A percentile compares a stretch with the other conserved stretches of the same genome.
These are phyloP conservation scores for Linum tenue DNA, from an alignment of 345 rosid genomes.

Conservation along the genomic window DNA sequence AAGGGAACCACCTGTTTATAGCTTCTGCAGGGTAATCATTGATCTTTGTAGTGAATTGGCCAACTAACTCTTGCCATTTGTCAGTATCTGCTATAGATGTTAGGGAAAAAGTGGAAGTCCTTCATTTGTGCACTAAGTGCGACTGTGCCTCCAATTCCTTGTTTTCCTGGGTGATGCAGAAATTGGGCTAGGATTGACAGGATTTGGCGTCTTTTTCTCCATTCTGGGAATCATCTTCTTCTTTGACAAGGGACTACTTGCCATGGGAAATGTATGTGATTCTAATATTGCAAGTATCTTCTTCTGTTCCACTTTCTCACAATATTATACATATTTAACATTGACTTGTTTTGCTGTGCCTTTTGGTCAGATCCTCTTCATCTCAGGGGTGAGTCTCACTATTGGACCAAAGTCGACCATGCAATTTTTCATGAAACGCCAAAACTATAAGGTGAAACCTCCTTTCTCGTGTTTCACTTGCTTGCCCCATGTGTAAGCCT, in stretches of 20 bases:
- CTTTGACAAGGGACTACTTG: constrained; percentile 90
- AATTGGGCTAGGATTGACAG: constrained; percentile 91
- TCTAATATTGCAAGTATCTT: constrained; percentile 11
- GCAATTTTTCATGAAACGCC: constrained; percentile 84
- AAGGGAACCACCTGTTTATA: background rate
- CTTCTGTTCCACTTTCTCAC: constrained; percentile 11
- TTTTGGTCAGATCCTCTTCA: constrained; percentile 60
- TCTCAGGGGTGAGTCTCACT: constrained; percentile 87
- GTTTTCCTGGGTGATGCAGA: constrained; percentile 32
- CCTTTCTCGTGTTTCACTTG: constrained; percentile 17
- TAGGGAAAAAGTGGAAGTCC: constrained; percentile 26
- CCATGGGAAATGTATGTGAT: constrained; percentile 96
- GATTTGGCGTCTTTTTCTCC: constrained; percentile 85
- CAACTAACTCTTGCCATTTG: background rate
- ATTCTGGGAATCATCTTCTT: constrained; percentile 77
- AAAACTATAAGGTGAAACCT: constrained; percentile 59
- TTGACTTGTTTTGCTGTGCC: constrained; percentile 8
- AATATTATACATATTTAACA: background rate
- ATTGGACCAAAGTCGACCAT: constrained; percentile 85
- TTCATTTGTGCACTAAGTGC: background rate
- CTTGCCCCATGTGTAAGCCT: constrained; percentile 33
- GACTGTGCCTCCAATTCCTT: constrained; percentile 19
- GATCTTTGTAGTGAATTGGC: background rate
- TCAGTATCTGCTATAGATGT: constrained; percentile 35
- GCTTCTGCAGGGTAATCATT: background rate